phyloP scores from a whole-genome alignment of 2,329 filamentous ascomycete genomes.

The Arthrobotrys entomopaga region DNA sequence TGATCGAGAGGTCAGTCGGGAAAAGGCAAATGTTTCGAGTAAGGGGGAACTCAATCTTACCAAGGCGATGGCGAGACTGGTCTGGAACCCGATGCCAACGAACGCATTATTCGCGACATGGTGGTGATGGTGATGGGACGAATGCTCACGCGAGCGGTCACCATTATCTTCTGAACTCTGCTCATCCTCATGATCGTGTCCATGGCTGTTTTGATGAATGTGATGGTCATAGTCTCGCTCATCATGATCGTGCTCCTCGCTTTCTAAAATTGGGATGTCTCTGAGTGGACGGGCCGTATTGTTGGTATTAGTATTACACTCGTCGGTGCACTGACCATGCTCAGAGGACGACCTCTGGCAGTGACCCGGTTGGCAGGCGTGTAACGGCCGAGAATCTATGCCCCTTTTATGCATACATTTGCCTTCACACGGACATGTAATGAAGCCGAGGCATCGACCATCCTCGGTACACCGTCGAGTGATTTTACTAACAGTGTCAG shows the following conservation, averaged over 20 bases:
- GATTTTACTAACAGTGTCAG: slow-evolving; percentile 45
- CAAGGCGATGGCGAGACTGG: slow-evolving; percentile 90
- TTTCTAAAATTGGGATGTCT: slow-evolving; percentile 47
- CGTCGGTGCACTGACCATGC: slow-evolving; percentile 15
- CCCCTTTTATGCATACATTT: slow-evolving; percentile 54
- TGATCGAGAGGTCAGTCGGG: not conserved
- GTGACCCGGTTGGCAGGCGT: slow-evolving; percentile 38
- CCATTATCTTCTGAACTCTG: slow-evolving; percentile 56
- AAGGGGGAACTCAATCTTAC: slow-evolving; percentile 11
- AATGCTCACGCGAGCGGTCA: slow-evolving; percentile 59
- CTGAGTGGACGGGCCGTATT: slow-evolving; percentile 9
- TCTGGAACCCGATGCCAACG: slow-evolving; percentile 93
- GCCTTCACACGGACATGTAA: slow-evolving; percentile 57
- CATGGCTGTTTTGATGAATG: slow-evolving; percentile 58
- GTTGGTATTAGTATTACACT: slow-evolving; percentile 23
- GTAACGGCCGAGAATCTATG: slow-evolving; percentile 16
- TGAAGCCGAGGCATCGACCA: slow-evolving; percentile 57
- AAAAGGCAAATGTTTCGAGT: not conserved
- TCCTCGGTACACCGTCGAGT: slow-evolving; percentile 55
- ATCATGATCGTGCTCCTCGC: slow-evolving; percentile 55
- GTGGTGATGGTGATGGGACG: slow-evolving; percentile 49
- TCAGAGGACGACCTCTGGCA: slow-evolving; percentile 17
- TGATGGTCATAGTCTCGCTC: slow-evolving; percentile 58
- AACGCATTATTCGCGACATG: slow-evolving; percentile 96
- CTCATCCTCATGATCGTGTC: slow-evolving; percentile 58